Conservation (phyloP, 2,329 filamentous ascomycete species). For the Elsinoe batatas region DNA sequence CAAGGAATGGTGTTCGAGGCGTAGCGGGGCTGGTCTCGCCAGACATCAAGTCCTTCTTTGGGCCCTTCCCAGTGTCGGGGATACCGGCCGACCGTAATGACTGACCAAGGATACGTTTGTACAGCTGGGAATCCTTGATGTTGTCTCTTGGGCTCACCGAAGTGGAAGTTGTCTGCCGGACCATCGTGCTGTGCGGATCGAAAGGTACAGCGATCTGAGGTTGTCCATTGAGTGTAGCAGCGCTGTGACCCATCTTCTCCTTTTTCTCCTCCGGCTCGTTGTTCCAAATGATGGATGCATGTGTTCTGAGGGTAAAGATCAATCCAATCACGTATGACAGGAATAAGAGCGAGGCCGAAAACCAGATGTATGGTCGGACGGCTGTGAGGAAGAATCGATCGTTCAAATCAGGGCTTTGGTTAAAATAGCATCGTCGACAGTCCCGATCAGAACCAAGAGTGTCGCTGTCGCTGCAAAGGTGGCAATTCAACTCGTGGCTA, state of each 20-base stretch:
- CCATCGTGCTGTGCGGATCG: constrained; percentile 16
- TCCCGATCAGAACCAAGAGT: constrained; percentile 48
- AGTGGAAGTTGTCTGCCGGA: constrained; percentile 16
- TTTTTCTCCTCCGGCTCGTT: constrained; percentile 53
- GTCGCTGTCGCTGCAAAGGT: constrained; percentile 48
- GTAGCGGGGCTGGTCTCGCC: constrained; percentile 20
- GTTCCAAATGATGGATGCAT: constrained; percentile 96
- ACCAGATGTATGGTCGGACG: constrained; percentile 86
- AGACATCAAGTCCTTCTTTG: constrained; percentile 21
- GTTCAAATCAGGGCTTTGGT: constrained; percentile 70
- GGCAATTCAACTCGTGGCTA: constrained; percentile 88
- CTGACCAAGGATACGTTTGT: constrained; percentile 87
- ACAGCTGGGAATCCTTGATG: constrained; percentile 78
- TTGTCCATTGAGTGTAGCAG: constrained; percentile 18
- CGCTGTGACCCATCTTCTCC: constrained; percentile 29
- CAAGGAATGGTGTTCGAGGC: constrained; percentile 55
- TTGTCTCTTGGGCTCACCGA: constrained; percentile 44
- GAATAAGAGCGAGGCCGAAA: constrained; percentile 76
- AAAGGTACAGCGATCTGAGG: constrained; percentile 8
- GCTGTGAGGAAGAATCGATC: constrained; percentile 86
- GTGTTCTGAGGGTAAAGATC: constrained; percentile 90
- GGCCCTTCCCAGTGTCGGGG: constrained; percentile 40
- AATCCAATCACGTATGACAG: constrained; percentile 87
- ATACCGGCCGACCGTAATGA: constrained; percentile 77
- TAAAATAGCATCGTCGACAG: constrained; percentile 89